Conservation (phyloP, 495 filamentous ascomycete species). For the Podospora australis region DNA sequence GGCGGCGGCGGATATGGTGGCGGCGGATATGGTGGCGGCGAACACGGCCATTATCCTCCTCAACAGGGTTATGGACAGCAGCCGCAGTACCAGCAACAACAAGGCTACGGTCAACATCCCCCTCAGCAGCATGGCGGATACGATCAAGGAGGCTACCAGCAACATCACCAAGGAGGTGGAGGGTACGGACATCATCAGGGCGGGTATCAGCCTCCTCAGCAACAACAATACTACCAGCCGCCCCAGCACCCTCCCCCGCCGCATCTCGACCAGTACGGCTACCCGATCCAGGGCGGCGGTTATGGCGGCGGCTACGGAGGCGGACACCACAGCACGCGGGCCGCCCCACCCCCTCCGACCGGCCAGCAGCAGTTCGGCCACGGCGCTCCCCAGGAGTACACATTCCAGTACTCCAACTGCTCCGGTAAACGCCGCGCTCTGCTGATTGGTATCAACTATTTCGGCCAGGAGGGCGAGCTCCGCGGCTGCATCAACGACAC, state of each 20-base stretch:
- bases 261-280: constrained; percentile 28
- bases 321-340: constrained; percentile 22
- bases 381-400: constrained; percentile 41
- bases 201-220: constrained; percentile 6
- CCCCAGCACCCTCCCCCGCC: constrained; percentile 30
- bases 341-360: constrained; percentile 44
- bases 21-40: not conserved
- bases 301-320: constrained; percentile 16
- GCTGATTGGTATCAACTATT: constrained; percentile 93
- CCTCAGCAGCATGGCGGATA: constrained; percentile 15
- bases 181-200: constrained; percentile 13
- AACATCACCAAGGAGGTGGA: constrained; percentile 18
- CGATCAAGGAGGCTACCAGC: constrained; percentile 12
- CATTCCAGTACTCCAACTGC: constrained; percentile 83
- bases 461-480: constrained; percentile 75
- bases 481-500: constrained; percentile 94
- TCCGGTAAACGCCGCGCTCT: constrained; percentile 81
- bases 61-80: constrained; percentile 16
- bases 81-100: constrained; percentile 6
- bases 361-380: constrained; percentile 42
- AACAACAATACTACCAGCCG: constrained; percentile 25
- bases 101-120: constrained; percentile 14
- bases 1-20: constrained; percentile 9
- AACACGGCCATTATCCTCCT: constrained; percentile 6
- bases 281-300: constrained; percentile 22